Base-by-base conservation (phyloP, 768 basidiomycete species). In the Fomitopsis serialis region DNA sequence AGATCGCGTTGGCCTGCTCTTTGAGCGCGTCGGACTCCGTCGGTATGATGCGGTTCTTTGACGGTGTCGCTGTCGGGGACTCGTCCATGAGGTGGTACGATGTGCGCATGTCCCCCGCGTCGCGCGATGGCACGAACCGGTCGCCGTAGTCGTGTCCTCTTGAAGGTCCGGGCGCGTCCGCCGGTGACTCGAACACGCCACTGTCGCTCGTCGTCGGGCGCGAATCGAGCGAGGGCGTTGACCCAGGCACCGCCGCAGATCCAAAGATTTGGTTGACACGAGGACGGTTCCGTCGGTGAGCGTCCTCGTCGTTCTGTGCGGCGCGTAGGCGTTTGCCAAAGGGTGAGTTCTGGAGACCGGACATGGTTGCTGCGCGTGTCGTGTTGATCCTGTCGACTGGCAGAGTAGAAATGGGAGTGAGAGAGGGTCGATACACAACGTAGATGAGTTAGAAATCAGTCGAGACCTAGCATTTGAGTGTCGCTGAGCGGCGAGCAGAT, bases 1-100 rank as follows among this genome's bases (percentile, higher is more conserved):
- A 92, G 49, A 91, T 79, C 11, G 86, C 76, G 64, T 92, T 92
- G 50, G 89, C 88, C 81, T 92, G 89, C 70, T 92, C 89, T 63
- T 74, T 74, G 45, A 72, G 67, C 25, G 75, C 74, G 53, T 79
- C 78, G 5, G 72, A 72, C 47, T 74, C 74, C 15, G 71, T 70
- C 13, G 70, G 73, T 24, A 73, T 70, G 48, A 73, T 68, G 34
- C 69, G 68, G 55, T 69, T 72, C 64, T 74, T 74, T 29, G 71
- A 63, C 6, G 71, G 66, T 22, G 70, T 72, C 19, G 64, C 65
- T 1, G 70, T 70, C 2, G 69, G 65, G 2, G 66, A 66, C 19
- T 79, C 78, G 22, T 79, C 77, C 64, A 81, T 74, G 24, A 87
- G 76, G 53, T 84, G 76, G 64, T 78, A 87, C 15, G 78, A 76